Evolutionary conservation across 2,329 filamentous ascomycete species (phyloP), one percentile per base, ranked within the genome.

Genomic region (Arthroderma uncinatum): DNA sequence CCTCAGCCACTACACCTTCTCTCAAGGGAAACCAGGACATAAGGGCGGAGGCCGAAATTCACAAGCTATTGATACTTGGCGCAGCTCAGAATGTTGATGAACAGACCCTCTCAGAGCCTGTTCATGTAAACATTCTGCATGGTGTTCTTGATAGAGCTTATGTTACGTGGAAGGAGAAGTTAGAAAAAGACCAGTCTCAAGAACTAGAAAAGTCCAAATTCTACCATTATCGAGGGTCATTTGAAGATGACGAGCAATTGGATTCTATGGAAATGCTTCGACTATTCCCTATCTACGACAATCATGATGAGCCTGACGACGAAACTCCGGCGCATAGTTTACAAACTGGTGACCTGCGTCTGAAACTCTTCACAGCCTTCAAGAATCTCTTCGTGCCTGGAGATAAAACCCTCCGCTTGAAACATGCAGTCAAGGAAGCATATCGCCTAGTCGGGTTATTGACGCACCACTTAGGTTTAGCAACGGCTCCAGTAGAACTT

Each of bases 161-260:
- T 65, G 74, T 82, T 14, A 79, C 90, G 54, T 98, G 92, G 91
- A 87, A 82, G 63, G 79, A 81, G 54, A 85, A 86, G 66, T 80
- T 95, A 1, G 81, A 85, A 55, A 77, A 82, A 19, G 91, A 96
- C 62, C 86, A 89, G 64, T 82, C 84, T 64, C 82, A 87, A 50
- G 83, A 87, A 63, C 85, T 87, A 16, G 79, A 82, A 28, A 87
- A 86, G 60, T 82, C 81, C 4, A 90, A 87, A 61, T 72, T 95
- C 39, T 98, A 95, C 71, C 85, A 84, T 19, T 96, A 93, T 73
- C 82, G 83, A 61, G 92, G 91, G 33, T 85, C 83, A 39, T 74
- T 82, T 39, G 86, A 91, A 60, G 85, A 91, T 52, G 83, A 88
- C 62, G 86, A 94, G 57, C 85, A 87, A 64, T 76, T 81, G 8